phyloP scores from a whole-genome alignment of 768 basidiomycete species.

The Lactarius trivialis region DNA sequence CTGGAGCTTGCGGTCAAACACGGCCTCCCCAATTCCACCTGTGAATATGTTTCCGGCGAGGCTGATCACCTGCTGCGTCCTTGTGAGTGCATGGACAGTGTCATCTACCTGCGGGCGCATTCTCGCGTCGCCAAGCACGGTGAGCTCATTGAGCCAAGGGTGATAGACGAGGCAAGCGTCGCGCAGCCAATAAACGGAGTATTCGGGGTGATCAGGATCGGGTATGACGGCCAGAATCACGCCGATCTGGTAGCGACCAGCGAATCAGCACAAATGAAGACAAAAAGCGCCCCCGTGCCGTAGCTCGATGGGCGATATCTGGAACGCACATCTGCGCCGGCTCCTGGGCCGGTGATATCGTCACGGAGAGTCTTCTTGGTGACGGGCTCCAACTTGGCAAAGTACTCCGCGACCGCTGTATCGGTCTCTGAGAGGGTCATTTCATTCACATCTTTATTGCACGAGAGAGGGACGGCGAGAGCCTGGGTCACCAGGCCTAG shows the following conservation, averaged over 20 bases:
- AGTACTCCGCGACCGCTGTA: conserved; percentile 7
- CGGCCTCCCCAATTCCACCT: conserved; percentile 14
- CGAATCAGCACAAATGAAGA: neutral
- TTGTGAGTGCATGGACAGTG: conserved; percentile 9
- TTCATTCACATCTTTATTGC: neutral
- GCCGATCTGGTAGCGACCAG: neutral
- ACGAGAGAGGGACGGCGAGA: conserved; percentile 1
- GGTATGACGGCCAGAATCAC: conserved; percentile 5
- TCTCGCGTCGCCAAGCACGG: conserved; percentile 1
- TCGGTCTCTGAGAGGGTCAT: conserved; percentile 3
- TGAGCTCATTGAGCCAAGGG: conserved; percentile 18
- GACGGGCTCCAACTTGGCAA: conserved; percentile 4
- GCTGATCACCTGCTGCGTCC: no score
- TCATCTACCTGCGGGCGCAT: conserved; percentile 14
- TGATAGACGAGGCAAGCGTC: conserved; percentile 17
- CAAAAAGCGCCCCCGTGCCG: neutral
- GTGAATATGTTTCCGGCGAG: conserved; percentile 19
- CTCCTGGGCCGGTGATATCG: conserved; percentile 17
- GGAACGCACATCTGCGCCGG: conserved; percentile 15
- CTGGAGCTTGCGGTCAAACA: conserved; percentile 10
- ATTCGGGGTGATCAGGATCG: conserved; percentile 3
- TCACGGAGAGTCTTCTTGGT: conserved; percentile 8
- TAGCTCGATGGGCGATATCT: neutral
- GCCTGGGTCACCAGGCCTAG: conserved; percentile 8
- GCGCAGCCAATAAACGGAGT: conserved; percentile 13